Percentiles rank a stretch among this genome's conserved stretches.
Conservation (phyloP, 495 filamentous ascomycete genomes). For the Penicillium tannophilum region DNA sequence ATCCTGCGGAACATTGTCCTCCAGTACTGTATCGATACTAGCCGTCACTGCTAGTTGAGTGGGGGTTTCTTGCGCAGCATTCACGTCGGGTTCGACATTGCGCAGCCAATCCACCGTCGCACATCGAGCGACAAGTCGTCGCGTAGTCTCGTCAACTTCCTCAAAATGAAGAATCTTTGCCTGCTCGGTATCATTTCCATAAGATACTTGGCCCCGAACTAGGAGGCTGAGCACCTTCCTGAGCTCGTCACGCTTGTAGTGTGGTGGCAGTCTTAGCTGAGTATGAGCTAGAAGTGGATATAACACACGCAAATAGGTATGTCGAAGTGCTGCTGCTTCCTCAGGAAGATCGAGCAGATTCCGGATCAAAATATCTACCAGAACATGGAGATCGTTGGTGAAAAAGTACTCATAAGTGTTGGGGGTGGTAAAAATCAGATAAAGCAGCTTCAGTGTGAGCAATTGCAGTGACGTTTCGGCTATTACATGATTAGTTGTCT, state of each 20-base stretch:
- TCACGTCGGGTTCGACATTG: constrained; percentile 32
- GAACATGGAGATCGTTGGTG: constrained; percentile 91
- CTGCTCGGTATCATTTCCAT: constrained; percentile 32
- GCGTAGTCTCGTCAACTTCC: constrained; percentile 86
- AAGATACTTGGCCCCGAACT: constrained; percentile 41
- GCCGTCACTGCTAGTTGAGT: constrained; percentile 15
- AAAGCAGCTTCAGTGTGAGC: constrained; percentile 91
- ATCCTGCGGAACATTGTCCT: constrained; percentile 17
- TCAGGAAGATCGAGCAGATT: constrained; percentile 91
- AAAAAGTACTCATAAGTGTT: constrained; percentile 98
- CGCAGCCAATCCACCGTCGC: constrained; percentile 80
- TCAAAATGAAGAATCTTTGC: constrained; percentile 76
- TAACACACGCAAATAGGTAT: constrained; percentile 97
- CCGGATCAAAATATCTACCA: constrained; percentile 93
- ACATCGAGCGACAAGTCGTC: constrained; percentile 80
- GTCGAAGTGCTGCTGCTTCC: constrained; percentile 75
- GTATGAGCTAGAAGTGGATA: constrained; percentile 90
- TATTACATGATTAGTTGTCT: constrained; percentile 21
- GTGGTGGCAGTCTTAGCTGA: constrained; percentile 77
- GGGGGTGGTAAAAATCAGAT: constrained; percentile 88
- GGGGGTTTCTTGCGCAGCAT: constrained; percentile 14
- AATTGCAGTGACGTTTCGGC: constrained; percentile 88
- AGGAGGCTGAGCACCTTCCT: constrained; percentile 72
- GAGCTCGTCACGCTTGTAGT: constrained; percentile 92
- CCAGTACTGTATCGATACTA: constrained; percentile 30